Base-by-base conservation (phyloP, 2,329 filamentous ascomycete genomes). In the Colletotrichum sp. region DNA sequence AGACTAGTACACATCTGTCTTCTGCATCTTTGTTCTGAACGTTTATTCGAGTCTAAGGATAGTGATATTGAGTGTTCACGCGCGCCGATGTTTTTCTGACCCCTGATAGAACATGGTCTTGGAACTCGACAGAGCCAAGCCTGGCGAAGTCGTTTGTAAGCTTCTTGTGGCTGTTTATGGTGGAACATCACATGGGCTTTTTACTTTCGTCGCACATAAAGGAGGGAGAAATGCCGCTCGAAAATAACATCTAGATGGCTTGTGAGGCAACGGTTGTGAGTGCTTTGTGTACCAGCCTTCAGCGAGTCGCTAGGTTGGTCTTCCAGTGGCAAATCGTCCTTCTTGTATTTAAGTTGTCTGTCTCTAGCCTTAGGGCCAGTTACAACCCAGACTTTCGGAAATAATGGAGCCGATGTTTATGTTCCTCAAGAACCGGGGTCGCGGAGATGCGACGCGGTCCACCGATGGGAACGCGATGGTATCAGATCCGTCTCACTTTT, bases 51-150 rank as follows among this genome's bases (percentile, higher is more conserved):
- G 8, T 39, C 7, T 39, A 9, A 44, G 16, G 16, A 44, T 9
- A 18, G 5, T 5, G 36, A 44, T 5, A 44, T 44, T 44, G 8
- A 10, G 5, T 9, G 1, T 18, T 0, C 1, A 18, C 36, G 1
- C 36, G 16, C 16, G 36, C 16, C 5, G 16, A 8, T 39, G 16
- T 44, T n/a, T n/a, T 44, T 9, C 16, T 44, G 18, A 10, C 2
- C 39, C 9, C 18, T 44, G 18, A 44, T 44, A n/a, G 9, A 10
- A 44, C 5, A 44, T n/a, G 8, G 18, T n/a, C 18, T 3, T 44
- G 18, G 39, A n/a, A n/a, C 5, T 44, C 5, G 1, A 44, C 3
- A 44, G 18, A n/a, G 39, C 18, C 18, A 44, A 44, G 3, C 9
- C 39, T 44, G 1, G 5, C 39, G 3, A 44, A 6, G 39, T 3